Percentiles rank a stretch among this genome's conserved stretches.
Evolutionary conservation across 2,329 filamentous ascomycete species (phyloP).

Genomic region (Neonectria coccinea): DNA sequence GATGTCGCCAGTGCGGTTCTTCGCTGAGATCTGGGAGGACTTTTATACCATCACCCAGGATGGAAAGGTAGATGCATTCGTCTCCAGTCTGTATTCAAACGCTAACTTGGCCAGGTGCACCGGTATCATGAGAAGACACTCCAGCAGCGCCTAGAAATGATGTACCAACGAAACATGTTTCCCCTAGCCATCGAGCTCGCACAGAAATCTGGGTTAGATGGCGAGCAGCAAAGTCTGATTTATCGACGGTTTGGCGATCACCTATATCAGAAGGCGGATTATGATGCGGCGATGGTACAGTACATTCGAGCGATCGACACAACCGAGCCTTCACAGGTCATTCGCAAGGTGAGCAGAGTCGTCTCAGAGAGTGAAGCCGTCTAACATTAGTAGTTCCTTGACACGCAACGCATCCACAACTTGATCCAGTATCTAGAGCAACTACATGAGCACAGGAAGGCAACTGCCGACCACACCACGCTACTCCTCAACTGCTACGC

Average conservation of each 20-base stretch:
- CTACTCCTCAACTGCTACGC: conserved; percentile 96
- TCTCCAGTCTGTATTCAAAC: background rate
- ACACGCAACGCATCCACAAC: conserved; percentile 97
- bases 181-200: conserved; percentile 92
- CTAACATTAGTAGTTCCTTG: conserved; percentile 76
- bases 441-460: conserved; percentile 91
- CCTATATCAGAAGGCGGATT: conserved; percentile 93
- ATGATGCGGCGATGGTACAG: conserved; percentile 98
- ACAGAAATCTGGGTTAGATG: conserved; percentile 85
- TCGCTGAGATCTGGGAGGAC: conserved; percentile 92
- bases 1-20: conserved; percentile 79
- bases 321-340: conserved; percentile 95
- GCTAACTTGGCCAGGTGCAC: conserved; percentile 69
- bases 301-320: conserved; percentile 96
- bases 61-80: conserved; percentile 75
- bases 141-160: conserved; percentile 89
- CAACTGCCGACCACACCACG: conserved; percentile 95
- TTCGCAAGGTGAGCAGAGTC: conserved; percentile 75
- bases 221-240: conserved; percentile 87
- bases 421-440: conserved; percentile 97
- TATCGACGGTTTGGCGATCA: conserved; percentile 95
- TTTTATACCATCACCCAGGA: conserved; percentile 91
- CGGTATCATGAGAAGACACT: conserved; percentile 92
- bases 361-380: rapidly evolving
- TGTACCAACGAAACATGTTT: conserved; percentile 95